Evolutionary conservation across 352 stramenopile genomes (phyloP).

Genomic region (Halophytophthora batemanensis): DNA sequence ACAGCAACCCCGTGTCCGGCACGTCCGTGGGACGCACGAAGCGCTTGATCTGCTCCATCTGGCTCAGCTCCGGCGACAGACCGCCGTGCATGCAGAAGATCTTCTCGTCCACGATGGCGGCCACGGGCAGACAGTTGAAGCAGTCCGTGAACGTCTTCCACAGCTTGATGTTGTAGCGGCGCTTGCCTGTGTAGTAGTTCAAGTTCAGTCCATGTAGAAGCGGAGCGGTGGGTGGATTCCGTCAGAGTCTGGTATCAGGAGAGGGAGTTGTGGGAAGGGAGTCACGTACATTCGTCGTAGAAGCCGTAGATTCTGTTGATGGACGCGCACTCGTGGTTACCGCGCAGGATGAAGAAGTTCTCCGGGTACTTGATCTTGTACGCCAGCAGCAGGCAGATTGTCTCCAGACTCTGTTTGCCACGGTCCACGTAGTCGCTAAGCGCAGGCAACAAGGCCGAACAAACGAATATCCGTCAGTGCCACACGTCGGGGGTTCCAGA

Average conservation of each 20-base stretch:
- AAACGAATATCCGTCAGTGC: neutral
- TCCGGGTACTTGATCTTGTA: slow-evolving; percentile 89
- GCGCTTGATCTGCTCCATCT: slow-evolving; percentile 92
- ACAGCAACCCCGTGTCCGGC: slow-evolving; percentile 94
- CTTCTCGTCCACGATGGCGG: slow-evolving; percentile 98
- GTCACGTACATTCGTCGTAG: slow-evolving; percentile 61
- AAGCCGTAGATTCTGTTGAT: slow-evolving; percentile 87
- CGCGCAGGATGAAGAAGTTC: slow-evolving; percentile 80
- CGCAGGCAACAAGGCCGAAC: neutral
- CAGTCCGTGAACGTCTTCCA: slow-evolving; percentile 98
- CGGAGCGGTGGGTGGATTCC: too few species aligned
- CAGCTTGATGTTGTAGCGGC: slow-evolving; percentile 90
- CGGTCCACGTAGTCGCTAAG: slow-evolving; percentile 78
- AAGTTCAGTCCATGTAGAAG: too few species aligned
- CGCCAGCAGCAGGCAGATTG: slow-evolving; percentile 75
- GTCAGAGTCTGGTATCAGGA: too few species aligned
- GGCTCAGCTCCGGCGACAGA: slow-evolving; percentile 93
- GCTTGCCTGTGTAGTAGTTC: neutral
- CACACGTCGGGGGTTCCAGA: neutral
- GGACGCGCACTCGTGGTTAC: slow-evolving; percentile 78
- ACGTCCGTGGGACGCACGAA: slow-evolving; percentile 91
- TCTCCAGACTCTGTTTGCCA: slow-evolving; percentile 86
- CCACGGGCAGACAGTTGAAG: slow-evolving; percentile 93
- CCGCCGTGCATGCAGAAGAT: slow-evolving; percentile 99
- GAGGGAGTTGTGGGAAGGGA: too few species aligned